Evolutionary conservation across 257 asterid species (phyloP), one percentile per base, ranked within the genome.

Genomic region (Plectranthus barbatus): DNA sequence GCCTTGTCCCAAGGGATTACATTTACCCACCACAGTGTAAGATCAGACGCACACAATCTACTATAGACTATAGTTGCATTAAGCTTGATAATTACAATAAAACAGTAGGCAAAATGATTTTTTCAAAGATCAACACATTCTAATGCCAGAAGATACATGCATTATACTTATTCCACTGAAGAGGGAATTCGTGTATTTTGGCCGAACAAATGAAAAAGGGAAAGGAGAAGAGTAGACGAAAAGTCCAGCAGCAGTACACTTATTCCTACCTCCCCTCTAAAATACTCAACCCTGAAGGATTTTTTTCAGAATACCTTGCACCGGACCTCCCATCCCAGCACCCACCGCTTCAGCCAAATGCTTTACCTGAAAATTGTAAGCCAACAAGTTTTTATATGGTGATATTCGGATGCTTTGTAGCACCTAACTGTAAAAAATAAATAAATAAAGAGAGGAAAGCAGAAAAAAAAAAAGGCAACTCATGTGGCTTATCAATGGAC

Each of bases 271-370:
- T 18, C 34, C 68, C 60, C 36, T 31, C 14, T 9, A 56, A n/a
- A 26, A 26, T 60, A 53, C 71, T 91, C 74, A 84, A 51, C 74
- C 58, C 54, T 49, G 76, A 68, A 90, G 75, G 60, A 85, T 60
- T 42, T 54, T 79, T 72, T 75, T 82, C 68, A 89, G 29, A 56
- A 89, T 48, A 23, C 91, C 97, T 69, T 83, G 88, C 51, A 82
- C 42, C 34, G 91, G 76, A 61, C 91, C 88, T 56, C 99, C 99
- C 81, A 87, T 75, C 62, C 97, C 97, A 55, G 94, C 95, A 41
- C 86, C 81, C 67, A 92, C 82, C 34, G 99, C 84, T 79, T 89
- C 97, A 10, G 91, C 95, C 77, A 92, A 72, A 67, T 87, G 81
- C 69, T 78, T 83, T 1, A 77, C 95, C 99, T 89, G 90, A 78